These are phyloP conservation scores for Daldinia caldariorum DNA, from an alignment of 495 filamentous ascomycete genomes.

Conservation along the genomic window DNA sequence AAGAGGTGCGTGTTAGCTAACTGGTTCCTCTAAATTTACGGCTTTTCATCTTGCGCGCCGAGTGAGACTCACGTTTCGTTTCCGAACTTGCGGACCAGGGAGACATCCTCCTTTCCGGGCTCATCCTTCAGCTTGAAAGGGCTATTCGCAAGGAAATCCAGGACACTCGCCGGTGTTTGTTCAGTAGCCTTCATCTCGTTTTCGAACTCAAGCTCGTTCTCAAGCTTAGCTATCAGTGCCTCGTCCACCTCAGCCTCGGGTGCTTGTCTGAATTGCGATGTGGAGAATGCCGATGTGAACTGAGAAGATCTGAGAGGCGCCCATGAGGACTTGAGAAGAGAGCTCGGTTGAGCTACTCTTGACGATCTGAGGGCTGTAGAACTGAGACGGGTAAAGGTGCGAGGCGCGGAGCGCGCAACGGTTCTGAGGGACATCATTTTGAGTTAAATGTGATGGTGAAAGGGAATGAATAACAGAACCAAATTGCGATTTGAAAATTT, in stretches of 20 bases:
- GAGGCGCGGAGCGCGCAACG: constrained; percentile 75
- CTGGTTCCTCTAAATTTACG: background rate
- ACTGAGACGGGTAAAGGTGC: constrained; percentile 69
- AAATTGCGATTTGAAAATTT: background rate
- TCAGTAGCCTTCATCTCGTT: constrained; percentile 65
- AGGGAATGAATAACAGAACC: background rate
- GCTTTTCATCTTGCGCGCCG: background rate
- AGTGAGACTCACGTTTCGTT: constrained; percentile 79
- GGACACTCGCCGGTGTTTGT: constrained; percentile 68
- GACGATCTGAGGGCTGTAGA: constrained; percentile 63
- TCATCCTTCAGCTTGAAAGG: constrained; percentile 79
- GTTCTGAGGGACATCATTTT: constrained; percentile 82
- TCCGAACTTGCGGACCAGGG: constrained; percentile 81
- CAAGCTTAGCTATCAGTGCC: constrained; percentile 80
- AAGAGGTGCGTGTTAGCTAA: constrained; percentile 33
- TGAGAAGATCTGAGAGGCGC: constrained; percentile 60
- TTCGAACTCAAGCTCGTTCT: constrained; percentile 78
- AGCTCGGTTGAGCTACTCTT: constrained; percentile 47
- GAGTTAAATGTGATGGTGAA: constrained; percentile 23
- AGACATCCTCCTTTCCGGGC: constrained; percentile 85
- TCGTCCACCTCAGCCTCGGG: constrained; percentile 65
- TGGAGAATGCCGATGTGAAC: constrained; percentile 75
- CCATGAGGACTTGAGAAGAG: constrained; percentile 47
- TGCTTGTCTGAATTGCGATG: constrained; percentile 65
- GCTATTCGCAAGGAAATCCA: constrained; percentile 77